Evolutionary conservation across 1,139 yeast genomes (phyloP).

Genomic region (Taphrina betulina): DNA sequence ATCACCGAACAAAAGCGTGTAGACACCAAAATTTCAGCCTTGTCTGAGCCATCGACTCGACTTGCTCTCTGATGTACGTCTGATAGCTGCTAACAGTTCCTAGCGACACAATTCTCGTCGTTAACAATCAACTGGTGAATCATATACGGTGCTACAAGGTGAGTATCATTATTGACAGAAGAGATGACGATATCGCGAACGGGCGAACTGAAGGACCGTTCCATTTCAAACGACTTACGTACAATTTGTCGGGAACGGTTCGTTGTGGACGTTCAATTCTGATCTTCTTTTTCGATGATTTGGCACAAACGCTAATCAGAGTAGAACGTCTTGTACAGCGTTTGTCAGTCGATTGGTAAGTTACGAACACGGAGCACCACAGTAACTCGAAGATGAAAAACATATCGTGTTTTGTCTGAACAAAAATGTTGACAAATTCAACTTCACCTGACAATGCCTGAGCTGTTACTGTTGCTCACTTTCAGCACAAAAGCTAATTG

Average conservation of each 20-base stretch:
- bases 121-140: too few relatives aligned
- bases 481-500: not conserved
- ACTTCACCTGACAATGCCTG: slow-evolving; percentile 35
- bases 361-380: too few relatives aligned
- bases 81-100: too few relatives aligned
- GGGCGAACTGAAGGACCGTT: slow-evolving; percentile 31
- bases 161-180: too few relatives aligned
- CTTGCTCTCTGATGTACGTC: not conserved
- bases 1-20: slow-evolving; percentile 24
- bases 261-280: slow-evolving; percentile 32
- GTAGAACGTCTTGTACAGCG: too few relatives aligned
- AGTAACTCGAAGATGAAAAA: slow-evolving; percentile 2
- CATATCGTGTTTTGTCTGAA: slow-evolving; percentile 17
- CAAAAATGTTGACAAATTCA: slow-evolving; percentile 13
- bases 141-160: too few relatives aligned
- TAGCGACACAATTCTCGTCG: too few relatives aligned
- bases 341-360: too few relatives aligned
- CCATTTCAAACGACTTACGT: slow-evolving; percentile 32
- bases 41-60: slow-evolving; percentile 21
- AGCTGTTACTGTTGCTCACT: slow-evolving; percentile 2
- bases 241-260: slow-evolving; percentile 27
- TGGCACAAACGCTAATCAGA: too few relatives aligned
- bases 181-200: slow-evolving; percentile 32
- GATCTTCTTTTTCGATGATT: slow-evolving; percentile 14
- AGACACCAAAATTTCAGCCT: slow-evolving; percentile 33